A percentile compares a stretch with the other conserved stretches of the same genome.
phyloP scores from a whole-genome alignment of 805 yeast genomes.

The Blastobotrys parvus region DNA sequence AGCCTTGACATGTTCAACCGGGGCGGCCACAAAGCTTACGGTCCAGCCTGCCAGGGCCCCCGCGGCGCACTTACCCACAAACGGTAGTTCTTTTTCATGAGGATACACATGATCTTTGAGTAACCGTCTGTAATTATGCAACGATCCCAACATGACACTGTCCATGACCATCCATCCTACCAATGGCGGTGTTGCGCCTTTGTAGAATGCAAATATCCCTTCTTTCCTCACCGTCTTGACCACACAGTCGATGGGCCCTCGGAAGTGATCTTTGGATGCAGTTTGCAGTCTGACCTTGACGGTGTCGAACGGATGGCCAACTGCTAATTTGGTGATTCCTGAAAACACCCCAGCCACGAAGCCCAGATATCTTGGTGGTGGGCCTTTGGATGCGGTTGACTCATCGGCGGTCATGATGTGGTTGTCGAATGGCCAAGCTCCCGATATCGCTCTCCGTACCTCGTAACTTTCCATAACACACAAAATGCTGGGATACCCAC shows the following conservation, averaged over 20 bases:
- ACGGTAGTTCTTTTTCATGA: slow-evolving; percentile 56
- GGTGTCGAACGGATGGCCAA: slow-evolving; percentile 92
- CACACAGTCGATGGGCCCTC: slow-evolving; percentile 77
- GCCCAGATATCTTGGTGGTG: slow-evolving; percentile 34
- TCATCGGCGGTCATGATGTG: no score
- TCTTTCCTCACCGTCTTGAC: slow-evolving; percentile 62
- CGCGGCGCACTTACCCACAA: slow-evolving; percentile 67
- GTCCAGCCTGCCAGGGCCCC: slow-evolving; percentile 82
- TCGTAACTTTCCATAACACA: no score
- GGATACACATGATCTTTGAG: slow-evolving; percentile 56
- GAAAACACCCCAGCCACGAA: slow-evolving; percentile 85
- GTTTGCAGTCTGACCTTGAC: slow-evolving; percentile 81
- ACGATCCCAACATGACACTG: slow-evolving; percentile 79
- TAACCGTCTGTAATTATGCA: slow-evolving; percentile 65
- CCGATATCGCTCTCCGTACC: no score
- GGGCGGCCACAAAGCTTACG: slow-evolving; percentile 92
- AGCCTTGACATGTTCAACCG: slow-evolving; percentile 84
- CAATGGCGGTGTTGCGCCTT: slow-evolving; percentile 89
- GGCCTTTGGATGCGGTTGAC: not conserved
- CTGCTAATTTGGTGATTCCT: slow-evolving; percentile 79
- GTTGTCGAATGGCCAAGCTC: no score
- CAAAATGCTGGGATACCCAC: slow-evolving; percentile 1
- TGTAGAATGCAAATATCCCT: slow-evolving; percentile 71
- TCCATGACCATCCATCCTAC: slow-evolving; percentile 95
- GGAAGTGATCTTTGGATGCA: slow-evolving; percentile 58